phyloP scores from a whole-genome alignment of 2,329 filamentous ascomycete genomes.

The Paecilomyces fulvus region DNA sequence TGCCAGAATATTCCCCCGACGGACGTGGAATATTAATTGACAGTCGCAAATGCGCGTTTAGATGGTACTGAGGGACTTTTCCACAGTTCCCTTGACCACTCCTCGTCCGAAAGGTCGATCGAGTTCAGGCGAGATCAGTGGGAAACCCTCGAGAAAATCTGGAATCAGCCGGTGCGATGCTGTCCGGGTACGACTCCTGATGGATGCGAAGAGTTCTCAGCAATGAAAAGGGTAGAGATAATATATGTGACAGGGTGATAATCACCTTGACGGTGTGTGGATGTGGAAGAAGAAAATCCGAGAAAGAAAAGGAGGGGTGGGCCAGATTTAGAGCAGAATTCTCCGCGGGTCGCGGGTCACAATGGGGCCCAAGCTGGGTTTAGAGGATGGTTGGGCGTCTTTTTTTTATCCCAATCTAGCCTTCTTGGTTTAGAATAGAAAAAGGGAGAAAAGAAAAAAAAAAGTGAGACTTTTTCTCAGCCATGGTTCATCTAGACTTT shows the following conservation, averaged over 20 bases:
- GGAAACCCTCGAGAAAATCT: neutral
- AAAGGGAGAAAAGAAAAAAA: slow-evolving; percentile 4
- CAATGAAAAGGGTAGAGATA: neutral
- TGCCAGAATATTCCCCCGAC: neutral
- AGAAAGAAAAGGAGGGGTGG: neutral
- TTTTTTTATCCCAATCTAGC: neutral
- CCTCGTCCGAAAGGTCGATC: neutral
- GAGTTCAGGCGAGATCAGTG: neutral
- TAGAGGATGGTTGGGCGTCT: neutral
- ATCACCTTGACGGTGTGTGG: slow-evolving; percentile 2
- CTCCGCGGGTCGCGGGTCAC: neutral
- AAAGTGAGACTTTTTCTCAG: neutral
- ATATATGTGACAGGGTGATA: neutral
- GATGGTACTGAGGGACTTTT: slow-evolving; percentile 1
- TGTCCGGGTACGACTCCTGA: neutral
- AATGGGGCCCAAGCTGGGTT: neutral
- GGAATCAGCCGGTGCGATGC: neutral
- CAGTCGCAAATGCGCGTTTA: neutral
- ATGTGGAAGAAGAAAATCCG: neutral
- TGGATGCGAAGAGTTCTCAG: neutral
- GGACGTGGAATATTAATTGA: neutral
- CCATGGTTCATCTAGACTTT: slow-evolving; percentile 2
- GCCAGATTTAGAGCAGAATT: neutral
- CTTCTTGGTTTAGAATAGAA: neutral
- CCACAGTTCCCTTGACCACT: slow-evolving; percentile 3